These are phyloP conservation scores for Capronia coronata DNA, from an alignment of 2,329 filamentous ascomycete species.

Conservation along the genomic window DNA sequence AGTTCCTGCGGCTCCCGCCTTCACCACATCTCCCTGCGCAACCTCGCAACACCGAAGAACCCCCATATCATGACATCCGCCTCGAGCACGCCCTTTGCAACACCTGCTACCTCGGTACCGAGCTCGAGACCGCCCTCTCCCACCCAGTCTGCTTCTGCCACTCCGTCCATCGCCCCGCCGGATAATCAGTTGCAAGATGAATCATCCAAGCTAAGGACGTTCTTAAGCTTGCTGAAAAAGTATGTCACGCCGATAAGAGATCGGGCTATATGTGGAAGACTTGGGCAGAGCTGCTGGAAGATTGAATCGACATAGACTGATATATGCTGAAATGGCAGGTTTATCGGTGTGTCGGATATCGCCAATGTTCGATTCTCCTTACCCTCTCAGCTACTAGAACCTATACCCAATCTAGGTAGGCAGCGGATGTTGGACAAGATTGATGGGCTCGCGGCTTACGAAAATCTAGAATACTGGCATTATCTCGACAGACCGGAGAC, in stretches of 20 bases:
- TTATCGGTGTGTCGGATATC: slow-evolving; percentile 93
- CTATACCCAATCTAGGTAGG: slow-evolving; percentile 78
- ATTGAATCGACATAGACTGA: slow-evolving; percentile 8
- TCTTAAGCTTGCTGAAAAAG: slow-evolving; percentile 81
- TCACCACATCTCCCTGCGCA: slow-evolving; percentile 7
- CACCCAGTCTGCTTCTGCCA: slow-evolving; percentile 28
- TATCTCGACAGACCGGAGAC: slow-evolving; percentile 93
- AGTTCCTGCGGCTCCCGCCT: neutral
- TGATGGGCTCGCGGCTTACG: slow-evolving; percentile 13
- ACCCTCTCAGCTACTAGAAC: slow-evolving; percentile 89
- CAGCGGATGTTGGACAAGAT: neutral
- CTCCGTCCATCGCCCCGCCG: slow-evolving; percentile 30
- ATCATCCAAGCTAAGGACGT: slow-evolving; percentile 80
- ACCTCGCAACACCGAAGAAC: neutral
- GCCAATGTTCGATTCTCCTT: slow-evolving; percentile 93
- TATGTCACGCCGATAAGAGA: slow-evolving; percentile 43
- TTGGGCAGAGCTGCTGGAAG: neutral
- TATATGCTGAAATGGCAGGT: slow-evolving; percentile 49
- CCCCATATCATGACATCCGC: slow-evolving; percentile 23
- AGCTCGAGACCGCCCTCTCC: slow-evolving; percentile 25
- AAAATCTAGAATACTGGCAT: slow-evolving; percentile 80
- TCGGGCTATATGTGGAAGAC: neutral
- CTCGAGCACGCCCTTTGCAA: slow-evolving; percentile 23
- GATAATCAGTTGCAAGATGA: slow-evolving; percentile 63
- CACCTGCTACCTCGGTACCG: slow-evolving; percentile 19